Percentiles rank a stretch among this genome's conserved stretches.
Evolutionary conservation across 441 rosid species (phyloP).

Genomic region (Lepidium campestre): DNA sequence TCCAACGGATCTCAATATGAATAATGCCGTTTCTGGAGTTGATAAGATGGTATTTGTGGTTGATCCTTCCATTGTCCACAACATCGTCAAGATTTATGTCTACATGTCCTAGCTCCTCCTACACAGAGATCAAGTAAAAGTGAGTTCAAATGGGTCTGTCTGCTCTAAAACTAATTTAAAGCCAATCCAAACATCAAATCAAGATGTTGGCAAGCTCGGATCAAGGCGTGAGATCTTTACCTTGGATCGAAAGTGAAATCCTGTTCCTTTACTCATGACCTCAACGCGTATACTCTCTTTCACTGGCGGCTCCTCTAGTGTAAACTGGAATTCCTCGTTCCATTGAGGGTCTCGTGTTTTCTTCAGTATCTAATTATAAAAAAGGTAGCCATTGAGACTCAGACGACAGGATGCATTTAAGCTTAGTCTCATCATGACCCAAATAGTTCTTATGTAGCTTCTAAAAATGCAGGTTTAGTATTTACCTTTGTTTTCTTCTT

Average conservation of each 20-base stretch:
- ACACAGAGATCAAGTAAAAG: slow-evolving; percentile 5
- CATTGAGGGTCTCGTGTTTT: slow-evolving; percentile 73
- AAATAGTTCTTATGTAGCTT: neutral
- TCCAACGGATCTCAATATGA: slow-evolving; percentile 77
- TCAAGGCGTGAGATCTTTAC: slow-evolving; percentile 26
- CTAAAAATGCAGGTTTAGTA: neutral
- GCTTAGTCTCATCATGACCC: slow-evolving; percentile 5
- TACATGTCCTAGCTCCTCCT: slow-evolving; percentile 82
- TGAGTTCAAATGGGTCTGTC: neutral
- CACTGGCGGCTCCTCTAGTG: slow-evolving; percentile 81
- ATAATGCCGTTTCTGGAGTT: slow-evolving; percentile 75
- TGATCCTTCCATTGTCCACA: slow-evolving; percentile 71
- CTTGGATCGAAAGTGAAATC: slow-evolving; percentile 68
- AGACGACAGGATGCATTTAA: neutral
- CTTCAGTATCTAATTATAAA: slow-evolving; percentile 46
- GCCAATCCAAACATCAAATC: neutral
- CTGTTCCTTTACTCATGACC: slow-evolving; percentile 66
- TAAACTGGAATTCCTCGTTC: slow-evolving; percentile 85
- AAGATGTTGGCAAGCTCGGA: neutral
- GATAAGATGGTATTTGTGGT: slow-evolving; percentile 75
- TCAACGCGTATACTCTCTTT: slow-evolving; percentile 67
- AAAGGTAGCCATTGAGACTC: neutral
- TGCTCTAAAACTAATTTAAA: neutral
- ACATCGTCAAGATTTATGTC: slow-evolving; percentile 80
- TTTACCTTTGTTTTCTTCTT: slow-evolving; percentile 74